phyloP scores from a whole-genome alignment of 2,329 filamentous ascomycete species.

The Aspergillus fischeri region DNA sequence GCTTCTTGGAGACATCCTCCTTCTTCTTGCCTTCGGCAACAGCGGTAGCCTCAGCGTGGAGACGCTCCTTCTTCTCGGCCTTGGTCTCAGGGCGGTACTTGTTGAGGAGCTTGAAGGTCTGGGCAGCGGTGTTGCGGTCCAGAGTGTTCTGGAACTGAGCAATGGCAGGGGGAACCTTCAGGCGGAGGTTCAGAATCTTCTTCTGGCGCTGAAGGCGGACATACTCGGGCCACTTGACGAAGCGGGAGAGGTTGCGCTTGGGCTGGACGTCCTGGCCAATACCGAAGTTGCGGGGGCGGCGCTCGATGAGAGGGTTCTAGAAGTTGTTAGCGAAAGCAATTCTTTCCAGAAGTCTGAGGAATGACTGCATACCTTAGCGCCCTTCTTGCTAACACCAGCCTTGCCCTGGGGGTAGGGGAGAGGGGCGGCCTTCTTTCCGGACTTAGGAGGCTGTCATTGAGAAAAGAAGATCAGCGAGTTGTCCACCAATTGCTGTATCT shows the following conservation, averaged over 20 bases:
- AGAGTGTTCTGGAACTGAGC: constrained; percentile 97
- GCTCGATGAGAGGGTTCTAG: constrained; percentile 99
- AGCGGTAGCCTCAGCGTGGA: constrained; percentile 96
- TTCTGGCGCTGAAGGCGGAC: constrained; percentile 92
- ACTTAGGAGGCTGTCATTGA: constrained; percentile 99
- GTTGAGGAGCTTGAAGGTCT: constrained; percentile 98
- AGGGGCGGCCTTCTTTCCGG: constrained; percentile 94
- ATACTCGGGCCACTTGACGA: constrained; percentile 99
- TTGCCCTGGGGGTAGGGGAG: constrained; percentile 95
- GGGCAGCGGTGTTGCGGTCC: constrained; percentile 92
- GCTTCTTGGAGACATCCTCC: constrained; percentile 99
- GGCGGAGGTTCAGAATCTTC: constrained; percentile 95
- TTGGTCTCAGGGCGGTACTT: constrained; percentile 99
- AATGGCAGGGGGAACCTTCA: constrained; percentile 97
- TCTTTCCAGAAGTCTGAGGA: not conserved
- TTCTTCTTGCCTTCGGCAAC: constrained; percentile 99
- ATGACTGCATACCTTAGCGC: constrained; percentile 71
- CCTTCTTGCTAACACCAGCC: constrained; percentile 84
- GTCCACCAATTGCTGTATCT: constrained; percentile 70
- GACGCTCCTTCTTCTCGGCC: constrained; percentile 99
- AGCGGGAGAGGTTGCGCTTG: constrained; percentile 88
- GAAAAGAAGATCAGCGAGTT: constrained; percentile 91
- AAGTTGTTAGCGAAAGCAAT: not conserved
- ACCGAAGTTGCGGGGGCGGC: constrained; percentile 93
- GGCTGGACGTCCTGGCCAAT: constrained; percentile 99